Evolutionary conservation across 139 green algal genomes (phyloP).

Genomic region (Picochlorum sp.): DNA sequence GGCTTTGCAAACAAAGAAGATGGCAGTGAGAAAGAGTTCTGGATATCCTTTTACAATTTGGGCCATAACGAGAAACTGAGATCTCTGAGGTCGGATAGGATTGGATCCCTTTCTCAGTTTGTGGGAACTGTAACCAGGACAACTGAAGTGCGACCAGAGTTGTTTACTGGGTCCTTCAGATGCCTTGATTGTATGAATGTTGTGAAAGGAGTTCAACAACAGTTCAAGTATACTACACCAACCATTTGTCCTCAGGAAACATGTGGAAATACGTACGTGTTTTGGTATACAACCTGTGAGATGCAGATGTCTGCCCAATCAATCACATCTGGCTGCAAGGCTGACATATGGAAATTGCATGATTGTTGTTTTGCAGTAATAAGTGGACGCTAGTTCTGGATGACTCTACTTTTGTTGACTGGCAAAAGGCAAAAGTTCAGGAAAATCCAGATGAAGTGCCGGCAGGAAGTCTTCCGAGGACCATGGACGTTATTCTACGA

Average conservation of each 20-base stretch:
- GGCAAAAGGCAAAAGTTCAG: constrained; percentile 94
- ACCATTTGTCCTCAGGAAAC: constrained; percentile 74
- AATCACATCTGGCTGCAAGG: neutral
- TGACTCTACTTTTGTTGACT: constrained; percentile 93
- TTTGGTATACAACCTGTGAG: too few species aligned
- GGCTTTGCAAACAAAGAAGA: constrained; percentile 40
- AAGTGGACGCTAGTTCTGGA: constrained; percentile 75
- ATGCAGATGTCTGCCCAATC: neutral
- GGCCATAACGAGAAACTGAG: constrained; percentile 21
- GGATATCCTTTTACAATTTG: constrained; percentile 70
- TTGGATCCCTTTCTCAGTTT: constrained; percentile 45
- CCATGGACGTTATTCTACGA: constrained; percentile 91
- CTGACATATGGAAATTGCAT: too few species aligned
- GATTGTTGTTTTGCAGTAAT: too few species aligned
- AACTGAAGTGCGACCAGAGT: constrained; percentile 89
- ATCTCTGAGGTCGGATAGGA: constrained; percentile 21
- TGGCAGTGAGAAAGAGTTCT: constrained; percentile 69
- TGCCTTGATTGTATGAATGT: constrained; percentile 72
- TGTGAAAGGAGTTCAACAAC: constrained; percentile 78
- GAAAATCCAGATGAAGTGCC: constrained; percentile 89
- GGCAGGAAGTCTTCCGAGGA: constrained; percentile 83
- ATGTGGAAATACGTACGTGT: constrained; percentile 89
- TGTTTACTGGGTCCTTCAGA: constrained; percentile 82
- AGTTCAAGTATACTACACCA: constrained; percentile 94
- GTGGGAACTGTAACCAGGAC: constrained; percentile 89